phyloP scores from a whole-genome alignment of 306 rosid species.

The Malus sylvestris region DNA sequence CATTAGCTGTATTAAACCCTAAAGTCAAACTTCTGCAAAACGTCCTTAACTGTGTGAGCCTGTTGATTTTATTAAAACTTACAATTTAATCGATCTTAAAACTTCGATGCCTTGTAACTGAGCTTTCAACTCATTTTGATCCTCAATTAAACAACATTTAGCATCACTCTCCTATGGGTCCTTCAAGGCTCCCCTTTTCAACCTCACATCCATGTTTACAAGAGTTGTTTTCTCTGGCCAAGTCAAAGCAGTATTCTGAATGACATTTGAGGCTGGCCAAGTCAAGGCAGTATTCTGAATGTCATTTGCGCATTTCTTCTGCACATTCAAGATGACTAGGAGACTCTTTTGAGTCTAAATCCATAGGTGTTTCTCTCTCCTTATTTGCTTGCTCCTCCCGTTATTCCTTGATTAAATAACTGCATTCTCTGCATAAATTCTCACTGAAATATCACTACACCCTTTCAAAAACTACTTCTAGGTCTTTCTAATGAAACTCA shows the following conservation, averaged over 20 bases:
- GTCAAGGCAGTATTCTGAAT: background rate
- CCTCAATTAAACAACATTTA: background rate
- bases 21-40: background rate
- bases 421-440: background rate
- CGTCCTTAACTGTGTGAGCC: background rate
- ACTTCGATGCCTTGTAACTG: background rate
- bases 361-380: background rate
- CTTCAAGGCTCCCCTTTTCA: background rate
- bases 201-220: background rate
- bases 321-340: background rate
- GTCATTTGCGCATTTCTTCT: background rate
- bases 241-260: background rate
- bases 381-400: background rate
- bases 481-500: background rate
- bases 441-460: background rate
- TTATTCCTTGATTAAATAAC: background rate
- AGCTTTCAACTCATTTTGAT: background rate
- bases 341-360: background rate
- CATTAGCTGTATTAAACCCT: background rate
- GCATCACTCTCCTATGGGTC: background rate
- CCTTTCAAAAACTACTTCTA: background rate
- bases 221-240: background rate
- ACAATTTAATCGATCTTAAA: background rate
- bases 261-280: background rate
- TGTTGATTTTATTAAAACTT: background rate